Percentiles rank a stretch among this genome's conserved stretches.
Evolutionary conservation across 129 eudicot genomes (phyloP).

Genomic region (Centaurea solstitialis): DNA sequence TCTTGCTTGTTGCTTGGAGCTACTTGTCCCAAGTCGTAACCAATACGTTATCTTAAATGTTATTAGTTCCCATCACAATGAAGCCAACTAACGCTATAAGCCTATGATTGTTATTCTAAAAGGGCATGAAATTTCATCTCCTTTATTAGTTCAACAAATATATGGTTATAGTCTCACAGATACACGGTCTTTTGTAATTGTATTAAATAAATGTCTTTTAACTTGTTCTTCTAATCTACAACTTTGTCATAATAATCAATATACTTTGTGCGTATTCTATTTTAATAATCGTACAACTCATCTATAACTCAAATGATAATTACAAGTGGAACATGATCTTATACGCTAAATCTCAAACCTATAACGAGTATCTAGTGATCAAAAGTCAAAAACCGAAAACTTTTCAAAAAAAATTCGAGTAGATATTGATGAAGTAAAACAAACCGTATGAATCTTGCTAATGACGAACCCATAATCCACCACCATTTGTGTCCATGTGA

Average conservation of each 20-base stretch:
- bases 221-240: background rate
- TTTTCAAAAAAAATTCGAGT: background rate
- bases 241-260: too few relatives aligned
- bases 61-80: background rate
- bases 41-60: background rate
- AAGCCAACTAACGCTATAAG: background rate
- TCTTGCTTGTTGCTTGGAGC: too few relatives aligned
- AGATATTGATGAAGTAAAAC: background rate
- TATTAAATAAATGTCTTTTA: too few relatives aligned
- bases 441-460: background rate
- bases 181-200: background rate
- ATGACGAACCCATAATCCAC: background rate
- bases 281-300: background rate
- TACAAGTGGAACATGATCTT: background rate
- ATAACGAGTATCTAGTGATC: background rate
- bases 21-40: background rate
- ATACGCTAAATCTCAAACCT: background rate
- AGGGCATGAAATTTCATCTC: background rate
- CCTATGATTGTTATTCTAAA: background rate
- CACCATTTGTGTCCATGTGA: slow-evolving; percentile 27
- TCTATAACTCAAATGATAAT: background rate
- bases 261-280: background rate
- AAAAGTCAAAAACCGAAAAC: background rate
- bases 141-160: background rate
- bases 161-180: background rate